Conservation (phyloP, 2,329 filamentous ascomycete genomes). For the Helotiales sp. region DNA sequence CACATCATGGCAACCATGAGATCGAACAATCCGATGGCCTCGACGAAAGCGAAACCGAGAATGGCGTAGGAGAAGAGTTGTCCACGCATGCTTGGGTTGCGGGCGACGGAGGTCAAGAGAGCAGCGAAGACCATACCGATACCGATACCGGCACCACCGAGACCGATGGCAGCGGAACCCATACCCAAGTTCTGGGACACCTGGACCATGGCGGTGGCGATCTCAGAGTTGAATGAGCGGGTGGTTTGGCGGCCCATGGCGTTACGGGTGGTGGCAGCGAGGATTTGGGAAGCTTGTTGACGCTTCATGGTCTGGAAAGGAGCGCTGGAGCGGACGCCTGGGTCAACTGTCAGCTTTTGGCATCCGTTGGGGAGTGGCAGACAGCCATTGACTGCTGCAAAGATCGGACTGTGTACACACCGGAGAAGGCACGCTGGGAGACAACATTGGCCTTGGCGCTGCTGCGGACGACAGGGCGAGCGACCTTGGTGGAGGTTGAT, state of each 20-base stretch:
- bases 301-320: slow-evolving; percentile 61
- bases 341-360: slow-evolving; percentile 46
- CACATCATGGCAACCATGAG: slow-evolving; percentile 93
- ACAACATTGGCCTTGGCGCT: slow-evolving; percentile 63
- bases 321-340: slow-evolving; percentile 31
- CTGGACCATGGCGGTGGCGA: slow-evolving; percentile 86
- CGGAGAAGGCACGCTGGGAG: slow-evolving; percentile 76
- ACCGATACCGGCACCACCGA: slow-evolving; percentile 92
- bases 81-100: slow-evolving; percentile 92
- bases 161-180: slow-evolving; percentile 88
- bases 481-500: slow-evolving; percentile 66
- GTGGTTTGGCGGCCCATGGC: slow-evolving; percentile 64
- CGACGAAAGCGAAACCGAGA: slow-evolving; percentile 94
- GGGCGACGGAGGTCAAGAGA: slow-evolving; percentile 86
- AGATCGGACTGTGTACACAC: slow-evolving; percentile 55
- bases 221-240: slow-evolving; percentile 86
- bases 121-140: slow-evolving; percentile 94
- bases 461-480: slow-evolving; percentile 74
- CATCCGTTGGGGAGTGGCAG: slow-evolving; percentile 9
- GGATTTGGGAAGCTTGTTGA: slow-evolving; percentile 68
- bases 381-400: slow-evolving; percentile 2
- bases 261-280: slow-evolving; percentile 54
- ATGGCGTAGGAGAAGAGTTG: slow-evolving; percentile 97
- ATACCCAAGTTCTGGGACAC: slow-evolving; percentile 91
- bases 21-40: slow-evolving; percentile 88